These are phyloP conservation scores for Colletotrichum noveboracense DNA, from an alignment of 2,329 filamentous ascomycete genomes.

Conservation along the genomic window DNA sequence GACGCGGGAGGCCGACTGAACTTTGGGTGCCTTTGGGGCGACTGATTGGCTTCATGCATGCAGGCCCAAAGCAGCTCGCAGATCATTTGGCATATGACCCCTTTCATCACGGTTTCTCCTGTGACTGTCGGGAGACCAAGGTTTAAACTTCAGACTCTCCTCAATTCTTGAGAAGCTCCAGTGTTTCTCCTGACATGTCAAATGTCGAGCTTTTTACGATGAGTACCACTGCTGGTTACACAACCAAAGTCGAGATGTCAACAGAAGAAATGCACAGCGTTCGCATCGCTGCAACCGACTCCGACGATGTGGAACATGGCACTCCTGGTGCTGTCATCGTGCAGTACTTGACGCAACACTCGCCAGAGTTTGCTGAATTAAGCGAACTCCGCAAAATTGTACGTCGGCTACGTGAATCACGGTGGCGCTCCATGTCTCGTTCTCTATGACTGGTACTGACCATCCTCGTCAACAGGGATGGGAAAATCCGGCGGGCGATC, in stretches of 20 bases:
- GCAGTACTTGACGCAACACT: neutral
- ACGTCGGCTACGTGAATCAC: neutral
- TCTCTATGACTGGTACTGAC: neutral
- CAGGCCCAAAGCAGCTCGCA: neutral
- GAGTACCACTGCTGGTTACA: neutral
- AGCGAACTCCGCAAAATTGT: neutral
- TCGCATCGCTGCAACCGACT: neutral
- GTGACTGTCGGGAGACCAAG: neutral
- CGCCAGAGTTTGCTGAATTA: neutral
- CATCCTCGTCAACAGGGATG: neutral
- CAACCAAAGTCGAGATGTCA: neutral
- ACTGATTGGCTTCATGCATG: neutral
- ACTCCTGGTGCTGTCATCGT: neutral
- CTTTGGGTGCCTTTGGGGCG: neutral
- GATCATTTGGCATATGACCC: neutral
- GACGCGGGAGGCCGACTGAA: neutral
- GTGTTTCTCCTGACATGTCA: neutral
- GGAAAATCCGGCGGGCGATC: neutral
- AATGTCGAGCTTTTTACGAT: neutral
- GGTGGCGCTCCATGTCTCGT: neutral
- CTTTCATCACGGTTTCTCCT: neutral
- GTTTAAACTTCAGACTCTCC: neutral
- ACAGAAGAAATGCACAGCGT: neutral
- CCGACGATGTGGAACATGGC: neutral
- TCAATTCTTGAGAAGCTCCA: accelerated